Conservation (phyloP, 2,329 filamentous ascomycete genomes). For the Penicillium sp. region DNA sequence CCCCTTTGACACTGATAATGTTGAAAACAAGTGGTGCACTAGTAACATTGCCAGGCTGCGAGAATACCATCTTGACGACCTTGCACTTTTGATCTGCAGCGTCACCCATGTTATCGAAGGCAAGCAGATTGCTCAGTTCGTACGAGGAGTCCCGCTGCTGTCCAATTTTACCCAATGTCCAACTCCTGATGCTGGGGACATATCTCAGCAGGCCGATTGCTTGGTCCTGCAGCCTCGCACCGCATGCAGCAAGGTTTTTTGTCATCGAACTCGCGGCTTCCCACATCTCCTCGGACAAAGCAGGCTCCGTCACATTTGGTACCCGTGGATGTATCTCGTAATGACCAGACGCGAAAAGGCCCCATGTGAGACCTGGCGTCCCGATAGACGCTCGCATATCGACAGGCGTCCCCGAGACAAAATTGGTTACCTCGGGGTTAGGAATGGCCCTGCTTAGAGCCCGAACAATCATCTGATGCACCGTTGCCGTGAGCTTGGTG, state of each 20-base stretch:
- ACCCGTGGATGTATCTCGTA: constrained; percentile 27
- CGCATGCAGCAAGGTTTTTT: constrained; percentile 32
- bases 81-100: constrained; percentile 1
- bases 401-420: constrained; percentile 43
- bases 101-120: constrained; percentile 37
- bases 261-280: constrained; percentile 33
- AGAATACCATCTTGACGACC: constrained; percentile 45
- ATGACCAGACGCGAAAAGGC: constrained; percentile 35
- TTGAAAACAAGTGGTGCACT: constrained; percentile 45
- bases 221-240: constrained; percentile 39
- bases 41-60: constrained; percentile 45
- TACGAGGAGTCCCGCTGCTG: constrained; percentile 43
- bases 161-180: constrained; percentile 43
- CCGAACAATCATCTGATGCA: constrained; percentile 44
- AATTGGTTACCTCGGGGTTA: constrained; percentile 27
- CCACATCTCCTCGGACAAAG: constrained; percentile 39
- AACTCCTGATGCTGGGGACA: constrained; percentile 40
- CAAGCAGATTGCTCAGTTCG: constrained; percentile 50
- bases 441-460: constrained; percentile 37
- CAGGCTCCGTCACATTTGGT: constrained; percentile 1
- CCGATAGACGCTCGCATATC: constrained; percentile 43
- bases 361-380: constrained; percentile 37
- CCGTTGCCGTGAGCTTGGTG: constrained; percentile 44
- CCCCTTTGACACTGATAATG: constrained; percentile 42
- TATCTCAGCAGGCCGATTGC: constrained; percentile 48